Evolutionary conservation across 83 land plant genomes (phyloP), one percentile per base, ranked within the genome.

Genomic region (Picea abies): DNA sequence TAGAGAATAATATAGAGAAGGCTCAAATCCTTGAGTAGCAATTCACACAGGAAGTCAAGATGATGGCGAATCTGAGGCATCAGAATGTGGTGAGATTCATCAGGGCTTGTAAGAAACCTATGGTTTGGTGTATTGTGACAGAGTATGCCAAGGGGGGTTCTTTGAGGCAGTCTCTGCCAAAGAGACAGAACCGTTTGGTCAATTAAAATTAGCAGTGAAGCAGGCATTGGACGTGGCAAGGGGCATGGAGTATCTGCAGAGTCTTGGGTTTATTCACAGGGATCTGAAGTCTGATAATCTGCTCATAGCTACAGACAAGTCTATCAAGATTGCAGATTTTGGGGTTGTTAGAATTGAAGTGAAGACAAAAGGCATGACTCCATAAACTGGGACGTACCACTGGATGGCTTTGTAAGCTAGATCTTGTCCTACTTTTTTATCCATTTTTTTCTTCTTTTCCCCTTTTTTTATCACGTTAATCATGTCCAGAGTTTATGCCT

Each of bases 361-460:
- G 83, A 88, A 92, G 78, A 87, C 88, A 4, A 89, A 90, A 62
- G 92, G 90, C 56, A 88, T 90, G 92, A 91, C 93, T 22, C 92
- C 92, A 29, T 88, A 89, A 82, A 91, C 92, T 6, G 92, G 93
- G 19, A 93, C 93, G 23, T 93, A 91, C 47, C 89, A 92, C 32
- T 93, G 95, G 95, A 93, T 93, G 95, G 93, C 95, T 41, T 93
- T 93, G 95, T 93, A 88, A 89, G 95, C 63, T 72, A 19, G 52
- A 72, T 72, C 52, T 35, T 72, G 56, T 72, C 76, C 76, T 72
- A 25, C 52, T 39, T 41, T 72, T 41, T 23, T 72, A 6, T 39
- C 44, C 76, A n/a, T 32, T 41, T 19, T 69, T 72, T 72, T n/a
- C 23, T 49, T 7, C 20, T 72, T 72, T 69, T 14, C 37, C 19